These are phyloP conservation scores for Tephrocybe sp. DNA, from an alignment of 768 basidiomycete species.

Conservation along the genomic window DNA sequence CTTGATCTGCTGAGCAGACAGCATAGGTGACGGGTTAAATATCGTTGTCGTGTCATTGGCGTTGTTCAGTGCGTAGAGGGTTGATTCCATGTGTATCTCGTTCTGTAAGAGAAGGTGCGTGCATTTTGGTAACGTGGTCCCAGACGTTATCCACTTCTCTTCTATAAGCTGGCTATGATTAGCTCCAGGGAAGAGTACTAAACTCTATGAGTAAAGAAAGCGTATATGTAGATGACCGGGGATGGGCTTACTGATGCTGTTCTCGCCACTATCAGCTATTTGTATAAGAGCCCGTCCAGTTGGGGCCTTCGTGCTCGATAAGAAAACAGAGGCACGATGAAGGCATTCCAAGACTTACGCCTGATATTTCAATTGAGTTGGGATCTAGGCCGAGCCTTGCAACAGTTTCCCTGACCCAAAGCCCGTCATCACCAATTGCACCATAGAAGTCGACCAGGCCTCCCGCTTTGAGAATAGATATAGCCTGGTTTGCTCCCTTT, in stretches of 20 bases:
- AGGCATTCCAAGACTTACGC: slow-evolving; percentile 28
- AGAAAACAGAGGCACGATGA: neutral
- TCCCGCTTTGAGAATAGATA: slow-evolving; percentile 54
- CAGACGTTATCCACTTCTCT: slow-evolving; percentile 19
- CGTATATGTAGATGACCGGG: neutral
- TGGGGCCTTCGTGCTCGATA: slow-evolving; percentile 33
- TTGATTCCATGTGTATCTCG: slow-evolving; percentile 49
- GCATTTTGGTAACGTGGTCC: slow-evolving; percentile 29
- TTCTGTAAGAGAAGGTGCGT: slow-evolving; percentile 61
- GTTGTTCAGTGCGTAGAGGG: slow-evolving; percentile 32
- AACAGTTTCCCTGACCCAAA: slow-evolving; percentile 45
- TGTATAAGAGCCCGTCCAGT: slow-evolving; percentile 66
- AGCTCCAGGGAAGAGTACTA: slow-evolving; percentile 60
- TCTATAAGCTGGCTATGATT: slow-evolving; percentile 46
- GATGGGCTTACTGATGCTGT: slow-evolving; percentile 52
- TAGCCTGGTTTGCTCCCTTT: slow-evolving; percentile 67
- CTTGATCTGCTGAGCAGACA: slow-evolving; percentile 34
- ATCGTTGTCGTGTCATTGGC: slow-evolving; percentile 32
- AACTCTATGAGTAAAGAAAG: neutral
- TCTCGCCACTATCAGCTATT: slow-evolving; percentile 56
- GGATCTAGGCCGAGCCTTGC: slow-evolving; percentile 39
- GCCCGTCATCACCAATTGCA: slow-evolving; percentile 53
- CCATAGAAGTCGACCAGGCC: slow-evolving; percentile 49
- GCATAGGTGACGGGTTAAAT: slow-evolving; percentile 63
- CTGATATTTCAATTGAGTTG: slow-evolving; percentile 34